Base-by-base conservation (phyloP, 805 yeast genomes). In the Ogataea angusta region DNA sequence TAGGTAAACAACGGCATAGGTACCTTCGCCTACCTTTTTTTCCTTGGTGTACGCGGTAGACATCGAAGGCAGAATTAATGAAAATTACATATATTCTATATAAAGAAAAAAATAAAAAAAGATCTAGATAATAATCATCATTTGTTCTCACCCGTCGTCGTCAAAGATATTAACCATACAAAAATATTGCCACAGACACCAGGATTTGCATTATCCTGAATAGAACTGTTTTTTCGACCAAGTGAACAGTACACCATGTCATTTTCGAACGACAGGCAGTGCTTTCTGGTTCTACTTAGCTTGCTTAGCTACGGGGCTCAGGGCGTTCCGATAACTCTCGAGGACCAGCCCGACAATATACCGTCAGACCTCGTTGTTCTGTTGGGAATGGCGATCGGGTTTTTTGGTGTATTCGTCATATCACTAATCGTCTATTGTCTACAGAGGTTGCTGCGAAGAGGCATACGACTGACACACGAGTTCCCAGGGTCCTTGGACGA, bases 21-120 rank as follows among this genome's bases (percentile, higher is more conserved):
- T 93, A 64, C 99, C 99, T 66, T 93, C 99, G 58, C 99, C 99
- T 21, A 93, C 97, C 59, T 89, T 90, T 50, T 76, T 80, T 42
- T 89, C 96, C 47, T 67, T 67, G 5, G 66, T 48, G 38, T 67
- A 67, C 21, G 59, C 49, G 3, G 50, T 53, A 1, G 53, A 29
- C 55, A 53, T 47, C n/a, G 12, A 10, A 15, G 21, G 31, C 33
- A 5, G 23, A n/a, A 14, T 10, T 18, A 17, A 12, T n/a, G 8
- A 21, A 14, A 27, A 21, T 17, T 15, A 32, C 26, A 32, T 32
- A 36, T 27, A 19, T 28, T 27, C 10, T 10, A 15, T 30, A 8
- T 24, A 31, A 32, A 16, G 23, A 16, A 34, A 15, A 34, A 8
- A 29, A 34, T 28, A 16, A 26, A 16, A 36, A 27, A 14, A 13